These are phyloP conservation scores for Aspergillus caelatus DNA, from an alignment of 2,329 filamentous ascomycete species.

Conservation along the genomic window DNA sequence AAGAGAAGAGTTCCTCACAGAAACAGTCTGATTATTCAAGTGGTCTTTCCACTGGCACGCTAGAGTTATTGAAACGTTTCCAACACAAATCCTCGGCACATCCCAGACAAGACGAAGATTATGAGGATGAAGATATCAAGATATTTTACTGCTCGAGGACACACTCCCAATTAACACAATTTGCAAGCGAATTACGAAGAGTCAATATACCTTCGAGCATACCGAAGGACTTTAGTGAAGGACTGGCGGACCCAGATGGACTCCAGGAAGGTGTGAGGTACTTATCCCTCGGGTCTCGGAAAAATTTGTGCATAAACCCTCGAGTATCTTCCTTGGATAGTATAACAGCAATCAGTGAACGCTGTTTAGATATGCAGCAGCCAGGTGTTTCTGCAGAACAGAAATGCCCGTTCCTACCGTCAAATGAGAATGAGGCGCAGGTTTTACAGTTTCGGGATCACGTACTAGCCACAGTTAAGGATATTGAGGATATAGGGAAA, in stretches of 20 bases:
- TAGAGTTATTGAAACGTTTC: constrained; percentile 70
- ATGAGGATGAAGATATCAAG: constrained; percentile 68
- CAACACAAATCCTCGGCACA: constrained; percentile 47
- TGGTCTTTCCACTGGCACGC: constrained; percentile 73
- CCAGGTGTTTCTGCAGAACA: constrained; percentile 62
- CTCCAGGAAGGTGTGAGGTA: constrained; percentile 71
- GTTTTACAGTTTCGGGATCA: constrained; percentile 84
- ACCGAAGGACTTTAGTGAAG: constrained; percentile 44
- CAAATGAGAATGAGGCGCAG: constrained; percentile 71
- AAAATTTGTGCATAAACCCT: constrained; percentile 87
- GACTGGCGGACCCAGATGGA: constrained; percentile 25
- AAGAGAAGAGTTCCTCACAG: constrained; percentile 37
- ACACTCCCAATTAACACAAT: constrained; percentile 88
- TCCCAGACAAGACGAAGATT: constrained; percentile 42
- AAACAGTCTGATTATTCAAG: constrained; percentile 36
- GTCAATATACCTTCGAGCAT: constrained; percentile 77
- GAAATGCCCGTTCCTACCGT: constrained; percentile 76
- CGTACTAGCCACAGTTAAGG: constrained; percentile 78
- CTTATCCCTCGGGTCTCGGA: constrained; percentile 80
- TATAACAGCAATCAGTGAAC: constrained; percentile 85
- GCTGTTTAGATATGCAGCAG: constrained; percentile 87
- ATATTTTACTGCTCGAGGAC: constrained; percentile 93
- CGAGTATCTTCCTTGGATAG: constrained; percentile 71
- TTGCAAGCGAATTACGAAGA: constrained; percentile 77
- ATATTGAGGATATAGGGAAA: constrained; percentile 86